Evolutionary conservation across 805 yeast genomes (phyloP), one percentile per base, ranked within the genome.

Genomic region (Metschnikowia continentalis): DNA sequence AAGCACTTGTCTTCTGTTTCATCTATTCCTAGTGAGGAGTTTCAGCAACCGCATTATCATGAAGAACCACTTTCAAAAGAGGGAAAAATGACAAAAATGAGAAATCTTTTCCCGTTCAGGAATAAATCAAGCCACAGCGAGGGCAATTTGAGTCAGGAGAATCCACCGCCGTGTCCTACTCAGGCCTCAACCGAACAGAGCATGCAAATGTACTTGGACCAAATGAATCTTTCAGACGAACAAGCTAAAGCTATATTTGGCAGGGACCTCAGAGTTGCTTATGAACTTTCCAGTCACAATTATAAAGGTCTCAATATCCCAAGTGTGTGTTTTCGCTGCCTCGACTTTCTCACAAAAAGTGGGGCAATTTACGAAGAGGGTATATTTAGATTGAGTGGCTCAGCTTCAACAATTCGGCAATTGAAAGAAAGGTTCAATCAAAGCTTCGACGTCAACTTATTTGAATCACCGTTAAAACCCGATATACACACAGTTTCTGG

Each of bases 401-500:
- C 96, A 35, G 86, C 90, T 50, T 78, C 90, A 1, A 77, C 85
- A 47, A 89, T 88, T 37, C 81, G 84, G 55, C 79, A 75, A 38
- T 75, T 88, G 52, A 88, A 84, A 60, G 88, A 81, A 43, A 74
- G 70, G 43, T 92, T 87, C 71, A 88, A 90, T 63, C 73, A 65
- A 11, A 74, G 78, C 5, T 78, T 79, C 51, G 97, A 91, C 64
- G 72, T 88, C 42, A 90, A 88, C 61, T 72, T 91, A 47, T 77
- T 74, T 54, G 67, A 68, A 35, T 55, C 79, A 23, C 65, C 67
- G 0, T 65, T 75, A 35, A 67, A 64, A 36, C 83, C 83, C 0
- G 97, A 91, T 66, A 84, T 88, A 32, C 90, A 92, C 66, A 86
- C 96, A 0, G 86, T 89, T 6, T 86, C 97, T 2, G 96, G 97